Percentiles rank a stretch among this genome's conserved stretches.
These are phyloP conservation scores for Ceratocystis eucalypticola DNA, from an alignment of 2,329 filamentous ascomycete species.

Conservation along the genomic window DNA sequence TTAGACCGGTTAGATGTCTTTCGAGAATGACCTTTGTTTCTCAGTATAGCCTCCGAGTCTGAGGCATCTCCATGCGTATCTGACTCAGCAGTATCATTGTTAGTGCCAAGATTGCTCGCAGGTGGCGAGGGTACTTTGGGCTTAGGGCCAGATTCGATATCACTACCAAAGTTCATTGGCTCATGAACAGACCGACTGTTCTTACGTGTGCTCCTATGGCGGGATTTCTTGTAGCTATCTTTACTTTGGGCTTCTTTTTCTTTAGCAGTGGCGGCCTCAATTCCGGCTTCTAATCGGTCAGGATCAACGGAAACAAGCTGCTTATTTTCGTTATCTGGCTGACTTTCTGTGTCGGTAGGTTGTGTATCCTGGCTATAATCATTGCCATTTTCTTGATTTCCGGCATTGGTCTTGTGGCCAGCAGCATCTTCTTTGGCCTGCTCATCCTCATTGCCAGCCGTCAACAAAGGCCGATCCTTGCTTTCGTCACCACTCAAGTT, in stretches of 20 bases:
- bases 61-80: background rate
- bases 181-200: background rate
- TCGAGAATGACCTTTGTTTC: constrained; percentile 11
- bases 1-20: constrained; percentile 13
- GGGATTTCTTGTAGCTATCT: background rate
- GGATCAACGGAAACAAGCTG: constrained; percentile 4
- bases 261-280: background rate
- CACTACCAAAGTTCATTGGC: background rate
- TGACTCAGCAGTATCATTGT: background rate
- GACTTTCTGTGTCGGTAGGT: background rate
- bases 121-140: constrained; percentile 15
- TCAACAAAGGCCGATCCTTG: background rate
- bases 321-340: background rate
- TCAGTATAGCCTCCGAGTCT: constrained; percentile 7
- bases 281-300: background rate
- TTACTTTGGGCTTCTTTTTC: background rate
- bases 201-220: constrained; percentile 1
- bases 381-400: background rate
- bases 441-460: constrained; percentile 7
- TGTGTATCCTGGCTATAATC: background rate
- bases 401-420: background rate
- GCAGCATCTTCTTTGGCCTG: background rate
- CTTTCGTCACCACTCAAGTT: background rate
- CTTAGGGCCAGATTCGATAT: background rate
- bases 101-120: background rate